Evolutionary conservation across 208 protist genomes (phyloP).

Genomic region (Porcisia hertigi): DNA sequence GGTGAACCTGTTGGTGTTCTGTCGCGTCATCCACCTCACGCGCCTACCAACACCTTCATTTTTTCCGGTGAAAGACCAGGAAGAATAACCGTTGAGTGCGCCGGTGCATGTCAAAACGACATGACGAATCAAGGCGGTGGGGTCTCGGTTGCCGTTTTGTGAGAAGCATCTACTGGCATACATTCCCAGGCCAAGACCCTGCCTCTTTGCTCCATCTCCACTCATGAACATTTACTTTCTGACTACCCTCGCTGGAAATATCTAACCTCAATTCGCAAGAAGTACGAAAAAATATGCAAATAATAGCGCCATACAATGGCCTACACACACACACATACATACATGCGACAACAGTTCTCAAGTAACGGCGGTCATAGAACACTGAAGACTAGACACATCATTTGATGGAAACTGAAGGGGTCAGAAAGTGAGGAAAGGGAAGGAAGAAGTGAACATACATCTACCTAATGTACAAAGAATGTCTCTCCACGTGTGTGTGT

Average conservation of each 20-base stretch:
- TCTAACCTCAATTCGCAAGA: not conserved
- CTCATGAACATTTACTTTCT: not conserved
- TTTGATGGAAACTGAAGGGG: not conserved
- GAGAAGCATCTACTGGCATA: too few relatives aligned
- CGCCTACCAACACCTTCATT: too few relatives aligned
- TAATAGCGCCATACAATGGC: not conserved
- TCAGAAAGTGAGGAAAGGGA: not conserved
- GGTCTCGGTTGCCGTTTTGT: too few relatives aligned
- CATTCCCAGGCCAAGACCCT: too few relatives aligned
- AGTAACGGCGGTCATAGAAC: not conserved
- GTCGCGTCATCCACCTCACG: too few relatives aligned
- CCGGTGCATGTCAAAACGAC: too few relatives aligned
- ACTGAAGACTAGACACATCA: not conserved
- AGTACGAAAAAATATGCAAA: not conserved
- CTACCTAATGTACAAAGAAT: not conserved
- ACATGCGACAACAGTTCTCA: not conserved
- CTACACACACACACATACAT: not conserved
- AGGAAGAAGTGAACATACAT: not conserved
- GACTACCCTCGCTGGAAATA: not conserved
- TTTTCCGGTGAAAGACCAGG: too few relatives aligned
- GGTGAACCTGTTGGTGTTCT: too few relatives aligned
- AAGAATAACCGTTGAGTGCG: too few relatives aligned
- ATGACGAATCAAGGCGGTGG: too few relatives aligned
- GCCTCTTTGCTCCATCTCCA: too few relatives aligned
- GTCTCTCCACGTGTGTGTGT: not conserved